Base-by-base conservation (phyloP, 2,329 filamentous ascomycete species). In the Apiospora kogelbergensis region DNA sequence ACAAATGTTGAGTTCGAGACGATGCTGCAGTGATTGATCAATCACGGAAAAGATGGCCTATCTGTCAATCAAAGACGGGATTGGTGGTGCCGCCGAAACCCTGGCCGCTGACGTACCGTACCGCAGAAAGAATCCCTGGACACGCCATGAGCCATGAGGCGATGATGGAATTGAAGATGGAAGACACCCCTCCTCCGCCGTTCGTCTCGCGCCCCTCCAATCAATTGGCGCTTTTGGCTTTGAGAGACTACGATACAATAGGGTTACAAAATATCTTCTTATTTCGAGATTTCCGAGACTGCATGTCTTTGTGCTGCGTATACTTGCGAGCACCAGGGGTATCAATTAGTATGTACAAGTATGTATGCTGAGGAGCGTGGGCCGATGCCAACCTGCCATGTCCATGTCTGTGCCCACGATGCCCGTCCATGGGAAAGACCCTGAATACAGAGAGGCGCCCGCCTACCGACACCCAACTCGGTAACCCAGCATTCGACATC, bases 41-140 rank as follows among this genome's bases (percentile, higher is more conserved):
- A n/a, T n/a, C n/a, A n/a, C n/a, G n/a, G n/a, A n/a, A n/a, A n/a
- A n/a, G n/a, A n/a, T n/a, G n/a, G n/a, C n/a, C n/a, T n/a, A n/a
- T n/a, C n/a, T n/a, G n/a, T n/a, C 63, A 24, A 44, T 44, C 6
- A 20, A 57, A 30, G 48, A 57, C 26, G 26, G 48, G 48, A 57
- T 15, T 17, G 7, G 26, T 24, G n/a, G 17, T 37, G 17, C 37
- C 37, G 37, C 24, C 15, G n/a, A n/a, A 42, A 26, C 63, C 63
- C 44, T 65, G 63, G 44, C 63, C 63, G 63, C 63, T 65, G 63
- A 65, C 63, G 63, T 65, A 41, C 40, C 40, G 63, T 65, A 41
- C 40, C 30, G 30, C 10, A n/a, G 53, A 60, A 33, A n/a, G 7
- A 22, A 44, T 65, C 41, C 63, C 63, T 65, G 63, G 37, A 20